Conservation (phyloP, 2,329 filamentous ascomycete species). For the Akanthomyces lecanii region DNA sequence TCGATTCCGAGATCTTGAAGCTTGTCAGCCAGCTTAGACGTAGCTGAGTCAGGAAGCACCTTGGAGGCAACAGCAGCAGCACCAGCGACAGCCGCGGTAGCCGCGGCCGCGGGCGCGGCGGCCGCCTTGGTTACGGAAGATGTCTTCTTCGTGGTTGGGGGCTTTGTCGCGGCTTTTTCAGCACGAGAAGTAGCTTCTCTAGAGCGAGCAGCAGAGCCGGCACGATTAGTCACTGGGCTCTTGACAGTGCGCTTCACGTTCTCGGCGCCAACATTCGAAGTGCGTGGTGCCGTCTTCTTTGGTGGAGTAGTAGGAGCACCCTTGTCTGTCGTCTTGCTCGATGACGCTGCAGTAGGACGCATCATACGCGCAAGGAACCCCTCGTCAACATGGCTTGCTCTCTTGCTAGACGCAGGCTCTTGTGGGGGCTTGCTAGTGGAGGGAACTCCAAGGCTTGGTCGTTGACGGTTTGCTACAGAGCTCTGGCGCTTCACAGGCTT, state of each 20-base stretch:
- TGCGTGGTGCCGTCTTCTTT: conserved; percentile 30
- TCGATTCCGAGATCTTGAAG: not conserved
- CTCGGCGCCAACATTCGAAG: conserved; percentile 1
- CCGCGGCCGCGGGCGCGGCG: not conserved
- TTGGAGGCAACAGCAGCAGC: conserved; percentile 1
- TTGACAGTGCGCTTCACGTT: conserved; percentile 21
- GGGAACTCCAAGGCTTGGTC: conserved; percentile 54
- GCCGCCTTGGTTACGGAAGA: not conserved
- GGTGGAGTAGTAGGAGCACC: conserved; percentile 43
- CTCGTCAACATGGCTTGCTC: conserved; percentile 58
- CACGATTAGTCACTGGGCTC: conserved; percentile 19
- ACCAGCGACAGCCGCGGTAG: not conserved
- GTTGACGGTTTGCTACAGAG: conserved; percentile 41
- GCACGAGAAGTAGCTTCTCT: conserved; percentile 10
- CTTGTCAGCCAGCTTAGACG: conserved; percentile 10
- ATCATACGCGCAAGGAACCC: conserved; percentile 78
- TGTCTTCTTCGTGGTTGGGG: not conserved
- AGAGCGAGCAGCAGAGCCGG: conserved; percentile 5
- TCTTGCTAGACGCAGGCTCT: conserved; percentile 40
- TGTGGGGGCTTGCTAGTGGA: conserved; percentile 49
- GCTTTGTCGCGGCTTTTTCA: not conserved
- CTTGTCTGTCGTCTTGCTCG: conserved; percentile 65
- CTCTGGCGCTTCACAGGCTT: conserved; percentile 41
- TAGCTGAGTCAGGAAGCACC: not conserved
- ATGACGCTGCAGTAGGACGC: conserved; percentile 67